A percentile compares a stretch with the other conserved stretches of the same genome.
phyloP scores from a whole-genome alignment of 257 asterid species.

The Osmanthus fragrans region DNA sequence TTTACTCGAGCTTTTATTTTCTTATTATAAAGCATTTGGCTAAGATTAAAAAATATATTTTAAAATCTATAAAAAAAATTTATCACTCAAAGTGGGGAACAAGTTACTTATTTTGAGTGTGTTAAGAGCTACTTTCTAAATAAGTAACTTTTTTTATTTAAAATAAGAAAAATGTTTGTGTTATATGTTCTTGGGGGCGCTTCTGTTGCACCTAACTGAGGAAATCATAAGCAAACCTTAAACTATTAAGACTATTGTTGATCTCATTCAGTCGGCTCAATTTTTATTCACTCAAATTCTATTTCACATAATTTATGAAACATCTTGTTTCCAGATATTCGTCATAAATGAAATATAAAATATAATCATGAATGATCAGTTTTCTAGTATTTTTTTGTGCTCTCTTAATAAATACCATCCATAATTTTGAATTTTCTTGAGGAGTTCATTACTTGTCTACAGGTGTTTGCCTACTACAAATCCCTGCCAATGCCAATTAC shows the following conservation, averaged over 20 bases:
- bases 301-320: background rate
- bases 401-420: background rate
- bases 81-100: background rate
- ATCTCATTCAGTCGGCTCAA: background rate
- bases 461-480: constrained; percentile 78
- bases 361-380: background rate
- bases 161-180: background rate
- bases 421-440: constrained; percentile 6
- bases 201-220: background rate
- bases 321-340: background rate
- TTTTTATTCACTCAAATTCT: background rate
- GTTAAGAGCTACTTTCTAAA: background rate
- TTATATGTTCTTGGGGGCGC: background rate
- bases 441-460: constrained; percentile 5
- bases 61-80: too few species aligned
- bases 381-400: background rate
- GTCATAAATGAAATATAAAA: background rate
- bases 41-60: background rate
- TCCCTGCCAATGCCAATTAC: constrained; percentile 88
- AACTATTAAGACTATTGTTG: background rate
- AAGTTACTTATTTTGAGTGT: background rate
- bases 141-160: background rate
- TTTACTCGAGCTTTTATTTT: background rate
- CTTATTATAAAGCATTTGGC: background rate
- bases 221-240: constrained; percentile 5